These are phyloP conservation scores for Fusarium penzigii DNA, from an alignment of 2,329 filamentous ascomycete genomes.

Conservation along the genomic window DNA sequence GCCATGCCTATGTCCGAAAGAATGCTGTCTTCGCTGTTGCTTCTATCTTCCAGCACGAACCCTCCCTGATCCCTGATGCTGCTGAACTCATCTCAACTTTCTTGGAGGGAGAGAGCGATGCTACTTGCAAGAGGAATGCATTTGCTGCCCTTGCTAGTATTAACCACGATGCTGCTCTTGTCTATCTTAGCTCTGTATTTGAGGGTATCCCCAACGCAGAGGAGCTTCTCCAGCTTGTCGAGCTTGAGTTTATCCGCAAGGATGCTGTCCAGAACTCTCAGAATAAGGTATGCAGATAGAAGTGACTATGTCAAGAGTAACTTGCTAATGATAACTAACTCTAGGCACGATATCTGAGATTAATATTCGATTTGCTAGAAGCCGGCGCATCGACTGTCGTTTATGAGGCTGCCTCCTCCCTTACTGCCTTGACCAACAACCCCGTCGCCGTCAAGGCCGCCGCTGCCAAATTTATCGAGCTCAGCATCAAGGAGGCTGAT, in stretches of 20 bases:
- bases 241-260: slow-evolving; percentile 96
- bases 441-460: slow-evolving; percentile 97
- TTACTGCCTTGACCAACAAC: slow-evolving; percentile 92
- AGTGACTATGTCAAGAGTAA: not conserved
- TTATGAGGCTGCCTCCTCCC: slow-evolving; percentile 93
- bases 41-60: slow-evolving; percentile 88
- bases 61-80: slow-evolving; percentile 90
- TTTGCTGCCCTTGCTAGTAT: slow-evolving; percentile 90
- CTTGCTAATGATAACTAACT: slow-evolving; percentile 28
- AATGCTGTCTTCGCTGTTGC: slow-evolving; percentile 95
- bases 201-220: slow-evolving; percentile 93
- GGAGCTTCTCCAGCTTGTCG: slow-evolving; percentile 87
- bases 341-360: slow-evolving; percentile 81
- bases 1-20: slow-evolving; percentile 97
- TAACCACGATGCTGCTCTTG: slow-evolving; percentile 87
- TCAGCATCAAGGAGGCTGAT: slow-evolving; percentile 95
- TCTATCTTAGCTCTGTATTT: slow-evolving; percentile 86
- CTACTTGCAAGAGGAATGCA: slow-evolving; percentile 96
- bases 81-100: slow-evolving; percentile 89
- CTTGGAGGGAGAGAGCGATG: slow-evolving; percentile 86
- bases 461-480: slow-evolving; percentile 92
- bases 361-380: slow-evolving; percentile 96
- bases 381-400: slow-evolving; percentile 92
- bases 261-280: slow-evolving; percentile 93
- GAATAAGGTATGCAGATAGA: slow-evolving; percentile 71